Evolutionary conservation across 1,139 yeast species (phyloP), one percentile per base, ranked within the genome.

Genomic region (Yamadazyma siamensis): DNA sequence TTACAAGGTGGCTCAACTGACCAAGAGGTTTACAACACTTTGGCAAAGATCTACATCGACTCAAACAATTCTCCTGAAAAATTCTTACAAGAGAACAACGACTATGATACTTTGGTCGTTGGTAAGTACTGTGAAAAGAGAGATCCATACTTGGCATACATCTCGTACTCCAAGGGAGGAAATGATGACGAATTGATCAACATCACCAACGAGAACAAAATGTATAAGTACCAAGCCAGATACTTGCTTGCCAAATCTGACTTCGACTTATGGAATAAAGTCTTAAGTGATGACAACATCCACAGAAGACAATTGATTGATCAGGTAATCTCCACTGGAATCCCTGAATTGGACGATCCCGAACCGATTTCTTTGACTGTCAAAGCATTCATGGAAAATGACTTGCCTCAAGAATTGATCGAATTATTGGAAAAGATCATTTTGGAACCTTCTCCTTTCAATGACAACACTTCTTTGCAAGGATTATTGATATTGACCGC

Each of bases 61-160:
- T 85, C 95, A 38, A 91, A 91, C 71, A 94, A 91, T 65, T 83
- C 89, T 46, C 98, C 99, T 26, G 98, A 91, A 58, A 88, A 88
- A 61, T 94, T 94, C 70, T 75, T 91, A 66, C 82, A 80, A 58
- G 98, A 91, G 60, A 94, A 91, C 58, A 72, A 80, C 49, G 72
- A 76, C 52, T 91, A 94, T 64, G 94, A 91, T 61, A 84, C 98
- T 15, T 70, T 86, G 47, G 85, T 84, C 47, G 96, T 91, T 48
- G 99, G 98, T 72, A 88, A 81, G 56, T 91, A 91, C 71, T 94
- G 99, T 75, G 99, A 94, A 63, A 91, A 87, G 77, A 83, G 98
- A 61, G 99, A 91, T 54, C 99, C 99, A 39, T 91, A 87, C 65
- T 72, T 91, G 58, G 99, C 98, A 13, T 91, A 87, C 60, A 91